phyloP scores from a whole-genome alignment of 169 alveolate species.

The Cyclospora cayetanensis region DNA sequence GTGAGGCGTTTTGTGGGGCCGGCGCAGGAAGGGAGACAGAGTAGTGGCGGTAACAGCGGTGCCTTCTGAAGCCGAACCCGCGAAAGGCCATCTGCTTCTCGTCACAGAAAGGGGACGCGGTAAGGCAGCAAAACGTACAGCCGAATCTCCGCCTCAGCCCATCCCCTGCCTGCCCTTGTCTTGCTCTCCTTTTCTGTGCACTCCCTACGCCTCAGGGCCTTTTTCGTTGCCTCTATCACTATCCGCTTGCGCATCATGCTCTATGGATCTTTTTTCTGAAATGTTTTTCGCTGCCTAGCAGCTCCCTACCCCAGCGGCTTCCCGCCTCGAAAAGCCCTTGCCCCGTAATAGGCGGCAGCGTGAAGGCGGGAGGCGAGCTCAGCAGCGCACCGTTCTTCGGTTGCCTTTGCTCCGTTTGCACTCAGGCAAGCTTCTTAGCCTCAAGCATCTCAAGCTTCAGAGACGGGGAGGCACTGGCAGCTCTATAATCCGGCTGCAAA shows the following conservation, averaged over 20 bases:
- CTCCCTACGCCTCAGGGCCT: too few relatives aligned
- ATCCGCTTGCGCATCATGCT: too few relatives aligned
- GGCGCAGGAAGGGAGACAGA: neutral
- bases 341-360: too few relatives aligned
- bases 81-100: neutral
- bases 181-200: too few relatives aligned
- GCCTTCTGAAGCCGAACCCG: neutral
- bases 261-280: too few relatives aligned
- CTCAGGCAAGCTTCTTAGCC: neutral
- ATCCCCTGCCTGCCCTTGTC: neutral
- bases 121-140: neutral
- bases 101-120: neutral
- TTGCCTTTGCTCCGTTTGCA: neutral
- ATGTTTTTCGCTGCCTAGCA: too few relatives aligned
- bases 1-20: too few relatives aligned
- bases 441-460: neutral
- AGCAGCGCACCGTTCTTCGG: neutral
- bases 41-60: neutral
- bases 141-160: neutral
- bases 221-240: too few relatives aligned
- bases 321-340: too few relatives aligned
- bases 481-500: neutral
- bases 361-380: too few relatives aligned
- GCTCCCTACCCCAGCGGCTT: too few relatives aligned
- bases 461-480: slow-evolving; percentile 1